phyloP scores from a whole-genome alignment of 2,329 filamentous ascomycete genomes.

The Stromatinia cepivora region DNA sequence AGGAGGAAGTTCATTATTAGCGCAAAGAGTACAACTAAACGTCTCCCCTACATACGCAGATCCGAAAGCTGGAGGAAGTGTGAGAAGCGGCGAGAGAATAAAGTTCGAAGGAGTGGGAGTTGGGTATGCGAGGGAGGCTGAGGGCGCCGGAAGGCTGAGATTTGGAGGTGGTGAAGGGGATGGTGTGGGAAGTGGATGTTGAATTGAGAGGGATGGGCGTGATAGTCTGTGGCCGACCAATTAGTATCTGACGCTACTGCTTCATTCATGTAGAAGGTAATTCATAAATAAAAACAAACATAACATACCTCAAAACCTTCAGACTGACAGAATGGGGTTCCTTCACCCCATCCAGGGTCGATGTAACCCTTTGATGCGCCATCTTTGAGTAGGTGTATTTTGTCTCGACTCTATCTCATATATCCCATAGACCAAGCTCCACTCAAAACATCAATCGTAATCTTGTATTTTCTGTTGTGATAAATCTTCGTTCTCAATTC shows the following conservation, averaged over 20 bases:
- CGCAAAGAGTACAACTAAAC: slow-evolving; percentile 91
- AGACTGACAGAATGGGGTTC: slow-evolving; percentile 78
- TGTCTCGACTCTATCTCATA: background rate
- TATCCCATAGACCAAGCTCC: background rate
- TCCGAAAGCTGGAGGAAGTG: slow-evolving; percentile 86
- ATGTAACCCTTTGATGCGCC: slow-evolving; percentile 39
- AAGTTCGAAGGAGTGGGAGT: slow-evolving; percentile 45
- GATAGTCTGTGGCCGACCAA: slow-evolving; percentile 62
- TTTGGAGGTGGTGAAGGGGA: slow-evolving; percentile 42
- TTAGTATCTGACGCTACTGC: background rate
- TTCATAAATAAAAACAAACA: background rate
- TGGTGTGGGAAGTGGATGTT: slow-evolving; percentile 51
- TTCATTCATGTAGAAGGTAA: no score
- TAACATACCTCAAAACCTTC: slow-evolving; percentile 66
- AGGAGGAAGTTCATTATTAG: slow-evolving; percentile 75
- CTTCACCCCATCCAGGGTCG: slow-evolving; percentile 49
- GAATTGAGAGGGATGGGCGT: slow-evolving; percentile 72
- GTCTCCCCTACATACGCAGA: slow-evolving; percentile 94
- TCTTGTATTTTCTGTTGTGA: background rate
- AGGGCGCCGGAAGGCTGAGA: slow-evolving; percentile 27
- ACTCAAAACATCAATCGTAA: background rate
- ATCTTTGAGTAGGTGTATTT: slow-evolving; percentile 26
- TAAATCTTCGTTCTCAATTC: background rate
- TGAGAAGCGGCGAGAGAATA: slow-evolving; percentile 65
- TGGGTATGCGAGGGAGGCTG: slow-evolving; percentile 75